These are phyloP conservation scores for Eucalyptus cladocalyx DNA, from an alignment of 345 rosid genomes.

Conservation along the genomic window DNA sequence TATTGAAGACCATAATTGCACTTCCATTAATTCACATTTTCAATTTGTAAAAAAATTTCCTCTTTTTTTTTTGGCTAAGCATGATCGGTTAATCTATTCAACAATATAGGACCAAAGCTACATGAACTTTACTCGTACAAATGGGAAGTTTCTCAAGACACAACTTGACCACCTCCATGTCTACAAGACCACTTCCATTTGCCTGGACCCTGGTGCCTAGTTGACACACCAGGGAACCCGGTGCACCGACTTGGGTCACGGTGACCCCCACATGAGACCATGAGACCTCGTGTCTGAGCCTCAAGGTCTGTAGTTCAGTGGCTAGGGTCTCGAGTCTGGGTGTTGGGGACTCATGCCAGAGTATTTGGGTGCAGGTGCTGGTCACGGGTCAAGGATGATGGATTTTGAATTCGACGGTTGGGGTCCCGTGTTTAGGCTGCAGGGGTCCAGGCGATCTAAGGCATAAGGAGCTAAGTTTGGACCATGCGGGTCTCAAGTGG, in stretches of 20 bases:
- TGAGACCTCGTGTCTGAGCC: not conserved
- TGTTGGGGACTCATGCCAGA: accelerated
- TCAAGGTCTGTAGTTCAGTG: not conserved
- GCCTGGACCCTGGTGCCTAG: not conserved
- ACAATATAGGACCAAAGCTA: not conserved
- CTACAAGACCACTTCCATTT: not conserved
- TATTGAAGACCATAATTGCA: not conserved
- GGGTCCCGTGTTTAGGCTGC: accelerated
- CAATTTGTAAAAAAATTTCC: not conserved
- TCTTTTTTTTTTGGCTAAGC: not conserved
- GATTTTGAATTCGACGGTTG: accelerated
- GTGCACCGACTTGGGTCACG: not conserved
- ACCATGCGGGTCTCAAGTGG: not conserved
- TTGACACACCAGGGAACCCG: not conserved
- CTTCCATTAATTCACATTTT: not conserved
- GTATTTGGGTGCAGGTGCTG: not conserved
- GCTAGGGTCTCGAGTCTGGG: not conserved
- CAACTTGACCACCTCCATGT: not conserved
- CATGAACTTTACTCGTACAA: not conserved
- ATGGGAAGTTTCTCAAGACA: not conserved
- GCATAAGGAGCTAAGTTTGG: not conserved
- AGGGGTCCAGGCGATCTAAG: not conserved
- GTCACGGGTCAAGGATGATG: not conserved
- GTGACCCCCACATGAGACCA: not conserved
- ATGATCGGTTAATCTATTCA: not conserved